Conservation (phyloP, 805 yeast genomes). For the Saccharomycopsis sp. region DNA sequence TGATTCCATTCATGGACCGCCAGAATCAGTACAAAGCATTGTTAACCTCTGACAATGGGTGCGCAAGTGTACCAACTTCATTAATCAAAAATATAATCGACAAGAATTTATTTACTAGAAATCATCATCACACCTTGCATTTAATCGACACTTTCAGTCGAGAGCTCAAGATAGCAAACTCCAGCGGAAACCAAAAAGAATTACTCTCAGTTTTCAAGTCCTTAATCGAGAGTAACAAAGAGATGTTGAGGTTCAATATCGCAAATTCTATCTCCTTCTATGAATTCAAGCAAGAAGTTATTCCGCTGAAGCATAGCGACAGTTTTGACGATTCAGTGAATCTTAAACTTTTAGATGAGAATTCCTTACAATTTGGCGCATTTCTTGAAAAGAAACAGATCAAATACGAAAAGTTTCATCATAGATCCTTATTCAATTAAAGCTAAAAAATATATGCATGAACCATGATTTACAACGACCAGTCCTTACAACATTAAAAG, state of each 20-base stretch:
- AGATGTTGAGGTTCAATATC: not conserved
- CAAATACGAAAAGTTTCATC: not conserved
- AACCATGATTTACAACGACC: not conserved
- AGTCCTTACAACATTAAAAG: not conserved
- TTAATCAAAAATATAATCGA: not conserved
- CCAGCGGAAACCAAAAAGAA: not conserved
- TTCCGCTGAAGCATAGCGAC: not conserved
- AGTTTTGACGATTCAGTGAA: not conserved
- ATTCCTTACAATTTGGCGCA: not conserved
- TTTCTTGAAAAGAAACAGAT: not conserved
- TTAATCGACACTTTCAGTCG: not conserved
- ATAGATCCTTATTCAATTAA: not conserved
- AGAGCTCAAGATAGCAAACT: not conserved
- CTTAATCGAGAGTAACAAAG: not conserved
- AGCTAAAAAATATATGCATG: not conserved
- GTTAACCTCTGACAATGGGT: not conserved
- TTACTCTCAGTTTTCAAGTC: not conserved
- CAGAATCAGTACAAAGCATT: not conserved
- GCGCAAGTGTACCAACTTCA: not conserved
- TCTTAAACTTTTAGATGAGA: not conserved
- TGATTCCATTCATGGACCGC: not conserved
- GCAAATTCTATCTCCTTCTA: not conserved
- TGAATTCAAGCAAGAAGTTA: not conserved
- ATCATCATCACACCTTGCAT: not conserved
- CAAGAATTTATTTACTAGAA: not conserved